Base-by-base conservation (phyloP, 2,329 filamentous ascomycete genomes). In the Ceratocystis papillata region DNA sequence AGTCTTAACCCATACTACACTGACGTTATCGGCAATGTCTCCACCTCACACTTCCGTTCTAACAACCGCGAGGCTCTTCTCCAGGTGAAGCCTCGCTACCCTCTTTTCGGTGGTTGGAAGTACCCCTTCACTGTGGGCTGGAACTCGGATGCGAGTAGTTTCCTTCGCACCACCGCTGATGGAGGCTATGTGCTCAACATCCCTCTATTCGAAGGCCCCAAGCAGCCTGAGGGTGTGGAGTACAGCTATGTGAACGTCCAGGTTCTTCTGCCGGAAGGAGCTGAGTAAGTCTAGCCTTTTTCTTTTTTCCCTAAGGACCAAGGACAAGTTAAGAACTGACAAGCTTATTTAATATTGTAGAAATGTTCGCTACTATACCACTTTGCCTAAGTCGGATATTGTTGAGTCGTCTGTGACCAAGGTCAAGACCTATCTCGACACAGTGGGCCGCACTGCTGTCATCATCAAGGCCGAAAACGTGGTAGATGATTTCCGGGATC, bases 41-140 rank as follows among this genome's bases (percentile, higher is more conserved):
- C 92, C 33, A 99, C 94, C 0, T 96, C 91, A 66, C 84, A 83
- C 69, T 99, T 96, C 82, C 83, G 92, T 69, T 85, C 81, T 70
- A 89, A 84, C 74, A 83, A 82, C 74, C 85, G 88, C 25, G 89
- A 93, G 76, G 87, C 89, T n/a, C 79, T 87, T 53, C 82, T 99
- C 33, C 92, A 96, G 76, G 81, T 96, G 69, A 94, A 92, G 80
- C 94, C 94, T 22, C 85, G 94, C 64, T 99, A 96, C 76, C 94
- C 94, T n/a, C 76, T 99, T 28, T 99, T 96, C 72, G 94, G 94
- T 68, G 91, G 90, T 68, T 99, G 94, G 94, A 96, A 96, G 77
- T 97, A 96, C 77, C 94, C 89, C 70, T 99, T 97, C 80, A 90
- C 88, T 67, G 86, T 97, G 67, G 94, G 94, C 70, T 99, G 94